These are phyloP conservation scores for Pichia heedii DNA, from an alignment of 805 yeast species.

Conservation along the genomic window DNA sequence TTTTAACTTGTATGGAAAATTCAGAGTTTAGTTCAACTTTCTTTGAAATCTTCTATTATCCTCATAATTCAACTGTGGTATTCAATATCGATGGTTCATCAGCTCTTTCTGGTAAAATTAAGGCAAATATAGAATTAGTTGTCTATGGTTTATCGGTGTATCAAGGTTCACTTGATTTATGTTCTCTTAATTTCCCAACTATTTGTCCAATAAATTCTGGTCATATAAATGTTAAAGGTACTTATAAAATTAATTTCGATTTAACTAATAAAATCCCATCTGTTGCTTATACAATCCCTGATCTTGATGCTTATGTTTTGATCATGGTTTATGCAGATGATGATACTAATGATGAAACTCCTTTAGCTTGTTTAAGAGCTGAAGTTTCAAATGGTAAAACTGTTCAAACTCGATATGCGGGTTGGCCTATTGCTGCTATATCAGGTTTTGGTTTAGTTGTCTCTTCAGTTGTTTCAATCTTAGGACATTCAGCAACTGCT, in stretches of 20 bases:
- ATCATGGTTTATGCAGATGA: conserved; percentile 51
- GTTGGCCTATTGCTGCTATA: conserved; percentile 94
- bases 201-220: conserved; percentile 86
- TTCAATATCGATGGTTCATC: conserved; percentile 73
- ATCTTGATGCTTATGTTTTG: conserved; percentile 83
- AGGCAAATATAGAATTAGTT: conserved; percentile 55
- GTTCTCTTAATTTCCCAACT: conserved; percentile 44
- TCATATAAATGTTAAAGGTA: conserved; percentile 55
- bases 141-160: conserved; percentile 74
- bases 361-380: conserved; percentile 91
- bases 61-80: conserved; percentile 50
- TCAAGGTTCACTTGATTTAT: conserved; percentile 47
- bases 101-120: conserved; percentile 62
- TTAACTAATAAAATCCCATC: conserved; percentile 53
- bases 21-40: conserved; percentile 79
- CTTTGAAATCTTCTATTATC: conserved; percentile 69
- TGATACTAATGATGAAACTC: conserved; percentile 33
- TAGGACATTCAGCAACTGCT: conserved; percentile 88
- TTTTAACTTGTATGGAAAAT: conserved; percentile 85
- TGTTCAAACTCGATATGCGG: conserved; percentile 83
- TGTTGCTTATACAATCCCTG: conserved; percentile 85
- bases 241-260: conserved; percentile 33
- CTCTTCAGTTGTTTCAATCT: conserved; percentile 76
- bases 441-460: conserved; percentile 82
- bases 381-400: conserved; percentile 80